Evolutionary conservation across 805 yeast species (phyloP).

Genomic region (Candida silvicultrix): DNA sequence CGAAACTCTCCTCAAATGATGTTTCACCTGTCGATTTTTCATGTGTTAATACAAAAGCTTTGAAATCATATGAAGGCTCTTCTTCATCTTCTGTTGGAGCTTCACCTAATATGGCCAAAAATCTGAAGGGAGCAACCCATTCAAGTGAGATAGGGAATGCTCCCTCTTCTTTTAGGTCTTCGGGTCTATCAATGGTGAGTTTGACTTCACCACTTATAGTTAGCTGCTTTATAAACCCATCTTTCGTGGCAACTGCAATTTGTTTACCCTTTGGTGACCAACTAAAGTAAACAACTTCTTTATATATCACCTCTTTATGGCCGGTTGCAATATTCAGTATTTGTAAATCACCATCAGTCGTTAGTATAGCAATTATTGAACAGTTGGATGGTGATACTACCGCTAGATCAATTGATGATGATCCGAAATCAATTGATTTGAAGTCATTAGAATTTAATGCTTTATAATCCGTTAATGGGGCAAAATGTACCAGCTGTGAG

Average conservation of each 20-base stretch:
- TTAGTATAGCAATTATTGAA: conserved; percentile 11
- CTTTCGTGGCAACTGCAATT: conserved; percentile 9
- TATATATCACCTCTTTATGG: conserved; percentile 1
- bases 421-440: conserved; percentile 5
- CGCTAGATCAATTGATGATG: conserved; percentile 11
- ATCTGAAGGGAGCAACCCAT: conserved; percentile 11
- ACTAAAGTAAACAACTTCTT: conserved; percentile 18
- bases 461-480: conserved; percentile 9
- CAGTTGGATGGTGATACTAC: conserved; percentile 18
- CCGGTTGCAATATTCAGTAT: conserved; percentile 7
- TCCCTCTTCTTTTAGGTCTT: conserved; percentile 11
- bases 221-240: conserved; percentile 11
- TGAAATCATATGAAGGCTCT: conserved; percentile 17
- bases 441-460: conserved; percentile 4
- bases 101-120: conserved; percentile 24
- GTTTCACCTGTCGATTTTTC: conserved; percentile 1
- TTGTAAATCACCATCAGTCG: conserved; percentile 9
- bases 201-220: conserved; percentile 6
- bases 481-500: conserved; percentile 14
- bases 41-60: conserved; percentile 17
- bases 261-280: conserved; percentile 19
- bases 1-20: conserved; percentile 30
- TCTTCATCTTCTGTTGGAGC: conserved; percentile 25
- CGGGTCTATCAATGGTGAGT: conserved; percentile 7
- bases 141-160: conserved; percentile 11